These are phyloP conservation scores for Colletotrichum limetticola DNA, from an alignment of 2,329 filamentous ascomycete species.

Conservation along the genomic window DNA sequence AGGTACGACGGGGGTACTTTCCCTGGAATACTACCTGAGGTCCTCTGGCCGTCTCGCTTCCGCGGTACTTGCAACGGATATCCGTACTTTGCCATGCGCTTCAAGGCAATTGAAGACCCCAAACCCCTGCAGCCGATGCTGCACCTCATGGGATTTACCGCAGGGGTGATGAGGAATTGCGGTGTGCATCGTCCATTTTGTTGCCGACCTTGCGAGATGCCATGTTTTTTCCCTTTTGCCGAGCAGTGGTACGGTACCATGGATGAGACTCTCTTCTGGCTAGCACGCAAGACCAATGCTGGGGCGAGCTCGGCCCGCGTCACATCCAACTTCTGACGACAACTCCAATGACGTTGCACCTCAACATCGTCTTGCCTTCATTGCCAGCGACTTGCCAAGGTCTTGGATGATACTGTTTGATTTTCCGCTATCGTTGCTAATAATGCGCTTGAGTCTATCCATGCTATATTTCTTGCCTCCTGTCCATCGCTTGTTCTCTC, in stretches of 20 bases:
- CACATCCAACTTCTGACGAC: not conserved
- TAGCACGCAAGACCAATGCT: not conserved
- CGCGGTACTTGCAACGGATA: not conserved
- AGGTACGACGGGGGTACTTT: not conserved
- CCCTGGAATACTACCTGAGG: not conserved
- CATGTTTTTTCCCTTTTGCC: not conserved
- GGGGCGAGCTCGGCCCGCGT: conserved; percentile 1
- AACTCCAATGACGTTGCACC: not conserved
- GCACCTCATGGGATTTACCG: not conserved
- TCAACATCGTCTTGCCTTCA: not conserved
- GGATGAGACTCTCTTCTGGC: not conserved
- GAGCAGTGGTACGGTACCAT: conserved; percentile 4
- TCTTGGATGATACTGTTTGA: not conserved
- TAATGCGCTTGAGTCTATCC: not conserved
- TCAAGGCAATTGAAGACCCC: too few species aligned
- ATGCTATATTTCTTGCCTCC: not conserved
- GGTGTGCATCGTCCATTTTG: not conserved
- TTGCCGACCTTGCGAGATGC: not conserved
- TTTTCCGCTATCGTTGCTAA: not conserved
- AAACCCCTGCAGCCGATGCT: not conserved
- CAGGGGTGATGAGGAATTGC: not conserved
- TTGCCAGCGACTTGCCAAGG: not conserved
- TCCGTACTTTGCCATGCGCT: not conserved
- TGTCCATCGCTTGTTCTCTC: not conserved
- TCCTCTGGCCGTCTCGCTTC: not conserved